phyloP scores from a whole-genome alignment of 73 alveolate genomes.

The Paramecium octaurelia region DNA sequence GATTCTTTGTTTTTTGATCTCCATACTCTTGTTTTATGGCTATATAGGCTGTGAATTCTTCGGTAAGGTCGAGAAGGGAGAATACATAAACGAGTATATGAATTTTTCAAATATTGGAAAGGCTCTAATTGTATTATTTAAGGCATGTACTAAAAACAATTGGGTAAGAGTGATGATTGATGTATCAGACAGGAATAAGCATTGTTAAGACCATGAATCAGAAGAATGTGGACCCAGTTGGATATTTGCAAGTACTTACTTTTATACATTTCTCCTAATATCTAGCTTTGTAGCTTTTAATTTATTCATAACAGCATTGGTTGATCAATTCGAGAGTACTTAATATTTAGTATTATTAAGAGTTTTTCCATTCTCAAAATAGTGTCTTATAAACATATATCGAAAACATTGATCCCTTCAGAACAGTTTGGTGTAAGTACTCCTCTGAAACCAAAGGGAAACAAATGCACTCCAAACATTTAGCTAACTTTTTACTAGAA shows the following conservation, averaged over 20 bases:
- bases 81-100: conserved; percentile 67
- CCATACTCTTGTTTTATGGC: conserved; percentile 85
- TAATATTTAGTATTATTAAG: not conserved
- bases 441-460: not conserved
- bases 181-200: not conserved
- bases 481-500: conserved; percentile 12
- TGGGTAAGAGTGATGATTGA: conserved; percentile 80
- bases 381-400: conserved; percentile 24
- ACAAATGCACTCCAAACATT: not conserved
- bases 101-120: conserved; percentile 80
- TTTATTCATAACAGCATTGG: not conserved
- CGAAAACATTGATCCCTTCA: conserved; percentile 13
- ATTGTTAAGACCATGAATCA: not conserved
- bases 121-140: conserved; percentile 76
- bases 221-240: conserved; percentile 1
- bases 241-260: not conserved
- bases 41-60: conserved; percentile 85
- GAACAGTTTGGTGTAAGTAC: conserved; percentile 45
- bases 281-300: not conserved
- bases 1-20: conserved; percentile 80
- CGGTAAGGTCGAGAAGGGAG: conserved; percentile 63
- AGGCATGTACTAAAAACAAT: conserved; percentile 92
- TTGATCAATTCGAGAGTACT: conserved; percentile 12
- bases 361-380: not conserved
- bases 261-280: not conserved